Evolutionary conservation across 169 alveolate species (phyloP).

Genomic region (Miamiensis avidus): DNA sequence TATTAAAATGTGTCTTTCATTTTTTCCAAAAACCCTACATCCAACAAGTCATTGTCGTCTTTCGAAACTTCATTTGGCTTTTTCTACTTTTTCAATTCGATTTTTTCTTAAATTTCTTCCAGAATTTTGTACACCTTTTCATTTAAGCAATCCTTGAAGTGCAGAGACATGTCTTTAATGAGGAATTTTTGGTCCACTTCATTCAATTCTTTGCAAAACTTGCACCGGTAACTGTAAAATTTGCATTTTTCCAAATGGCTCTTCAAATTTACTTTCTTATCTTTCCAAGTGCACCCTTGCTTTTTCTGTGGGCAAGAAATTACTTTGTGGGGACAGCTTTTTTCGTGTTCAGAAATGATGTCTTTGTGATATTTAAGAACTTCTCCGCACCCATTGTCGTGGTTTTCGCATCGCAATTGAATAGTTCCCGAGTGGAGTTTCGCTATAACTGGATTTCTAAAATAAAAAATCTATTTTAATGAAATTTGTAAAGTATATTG

Average conservation of each 20-base stretch:
- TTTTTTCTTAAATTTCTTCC: no score
- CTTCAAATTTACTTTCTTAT: neutral
- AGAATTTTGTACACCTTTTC: neutral
- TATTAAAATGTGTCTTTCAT: no score
- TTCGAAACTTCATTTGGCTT: neutral
- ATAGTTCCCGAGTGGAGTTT: neutral
- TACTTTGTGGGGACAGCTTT: neutral
- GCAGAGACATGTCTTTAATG: neutral
- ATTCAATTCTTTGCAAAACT: neutral
- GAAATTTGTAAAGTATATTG: no score
- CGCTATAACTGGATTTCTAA: neutral
- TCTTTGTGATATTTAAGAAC: neutral
- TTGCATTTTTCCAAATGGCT: neutral
- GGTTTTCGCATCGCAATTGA: neutral
- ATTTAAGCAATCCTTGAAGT: neutral
- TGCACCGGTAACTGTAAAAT: neutral
- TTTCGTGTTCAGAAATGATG: neutral
- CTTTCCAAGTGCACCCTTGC: neutral
- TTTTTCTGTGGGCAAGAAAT: neutral
- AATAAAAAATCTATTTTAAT: no score
- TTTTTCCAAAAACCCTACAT: neutral
- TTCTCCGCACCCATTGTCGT: neutral
- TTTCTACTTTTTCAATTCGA: neutral
- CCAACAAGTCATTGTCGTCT: no score
- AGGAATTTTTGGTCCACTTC: neutral